These are phyloP conservation scores for Cyathus striatus DNA, from an alignment of 768 basidiomycete genomes.

Conservation along the genomic window DNA sequence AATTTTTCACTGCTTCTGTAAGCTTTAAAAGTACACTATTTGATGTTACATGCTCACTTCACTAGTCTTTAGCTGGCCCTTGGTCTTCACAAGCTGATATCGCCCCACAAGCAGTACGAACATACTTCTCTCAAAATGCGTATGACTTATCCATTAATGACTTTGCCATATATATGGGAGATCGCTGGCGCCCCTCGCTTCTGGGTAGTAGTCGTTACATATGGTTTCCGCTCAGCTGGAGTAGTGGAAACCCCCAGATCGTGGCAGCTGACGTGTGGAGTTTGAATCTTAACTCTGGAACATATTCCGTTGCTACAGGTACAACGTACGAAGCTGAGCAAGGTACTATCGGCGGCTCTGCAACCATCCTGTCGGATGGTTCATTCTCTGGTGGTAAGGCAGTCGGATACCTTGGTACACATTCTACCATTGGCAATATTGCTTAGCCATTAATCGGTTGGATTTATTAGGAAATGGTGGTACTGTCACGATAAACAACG, in stretches of 20 bases:
- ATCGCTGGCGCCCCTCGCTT: constrained; percentile 51
- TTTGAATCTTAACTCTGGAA: constrained; percentile 43
- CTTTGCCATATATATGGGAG: constrained; percentile 56
- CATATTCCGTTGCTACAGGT: constrained; percentile 43
- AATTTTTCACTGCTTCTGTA: constrained; percentile 48
- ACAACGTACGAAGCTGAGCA: constrained; percentile 53
- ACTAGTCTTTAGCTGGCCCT: constrained; percentile 44
- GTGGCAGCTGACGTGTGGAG: constrained; percentile 55
- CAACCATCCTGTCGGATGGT: constrained; percentile 33
- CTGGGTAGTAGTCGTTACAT: constrained; percentile 57
- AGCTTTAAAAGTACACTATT: constrained; percentile 7
- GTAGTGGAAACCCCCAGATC: constrained; percentile 47
- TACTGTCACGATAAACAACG: constrained; percentile 47
- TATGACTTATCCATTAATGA: constrained; percentile 46
- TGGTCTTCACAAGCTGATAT: constrained; percentile 57
- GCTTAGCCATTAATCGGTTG: not conserved
- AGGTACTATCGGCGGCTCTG: constrained; percentile 42
- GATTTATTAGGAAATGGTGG: constrained; percentile 45
- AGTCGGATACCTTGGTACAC: constrained; percentile 50
- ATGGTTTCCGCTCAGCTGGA: constrained; percentile 57
- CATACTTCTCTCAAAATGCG: constrained; percentile 60
- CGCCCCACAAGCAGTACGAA: constrained; percentile 42
- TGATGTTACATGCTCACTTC: not conserved
- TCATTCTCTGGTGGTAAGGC: constrained; percentile 49
- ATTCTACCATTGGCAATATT: not conserved